These are phyloP conservation scores for Colletotrichum noveboracense DNA, from an alignment of 2,329 filamentous ascomycete genomes.

Conservation along the genomic window DNA sequence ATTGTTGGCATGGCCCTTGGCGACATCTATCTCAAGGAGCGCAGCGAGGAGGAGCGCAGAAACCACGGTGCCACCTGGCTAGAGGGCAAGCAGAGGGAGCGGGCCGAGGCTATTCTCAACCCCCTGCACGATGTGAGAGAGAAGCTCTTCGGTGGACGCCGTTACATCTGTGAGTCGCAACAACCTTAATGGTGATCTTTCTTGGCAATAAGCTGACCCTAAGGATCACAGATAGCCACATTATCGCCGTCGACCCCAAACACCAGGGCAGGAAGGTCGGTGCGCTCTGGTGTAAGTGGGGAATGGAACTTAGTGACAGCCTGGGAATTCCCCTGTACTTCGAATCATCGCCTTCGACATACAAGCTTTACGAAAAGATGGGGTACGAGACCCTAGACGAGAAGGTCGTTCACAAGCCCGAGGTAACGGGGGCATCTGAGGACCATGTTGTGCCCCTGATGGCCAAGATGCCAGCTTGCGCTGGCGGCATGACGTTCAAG, in stretches of 20 bases:
- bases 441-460: conserved; percentile 46
- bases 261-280: conserved; percentile 48
- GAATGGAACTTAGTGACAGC: conserved; percentile 39
- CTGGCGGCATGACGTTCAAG: conserved; percentile 35
- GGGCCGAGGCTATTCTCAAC: conserved; percentile 46
- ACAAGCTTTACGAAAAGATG: conserved; percentile 49
- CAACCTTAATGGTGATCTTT: background rate
- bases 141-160: conserved; percentile 42
- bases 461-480: conserved; percentile 43
- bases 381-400: conserved; percentile 47
- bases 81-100: conserved; percentile 44
- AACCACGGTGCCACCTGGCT: conserved; percentile 51
- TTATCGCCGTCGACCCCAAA: conserved; percentile 49
- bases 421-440: conserved; percentile 34
- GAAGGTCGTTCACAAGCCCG: conserved; percentile 42
- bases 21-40: conserved; percentile 44
- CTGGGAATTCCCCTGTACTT: conserved; percentile 49
- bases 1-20: conserved; percentile 53
- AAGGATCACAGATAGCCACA: conserved; percentile 38
- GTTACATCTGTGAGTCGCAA: conserved; percentile 44
- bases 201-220: background rate
- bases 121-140: conserved; percentile 46
- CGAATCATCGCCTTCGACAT: conserved; percentile 47
- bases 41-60: conserved; percentile 45
- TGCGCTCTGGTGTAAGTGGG: conserved; percentile 45